phyloP scores from a whole-genome alignment of 768 basidiomycete species.

The Auricularia auricula-judae region DNA sequence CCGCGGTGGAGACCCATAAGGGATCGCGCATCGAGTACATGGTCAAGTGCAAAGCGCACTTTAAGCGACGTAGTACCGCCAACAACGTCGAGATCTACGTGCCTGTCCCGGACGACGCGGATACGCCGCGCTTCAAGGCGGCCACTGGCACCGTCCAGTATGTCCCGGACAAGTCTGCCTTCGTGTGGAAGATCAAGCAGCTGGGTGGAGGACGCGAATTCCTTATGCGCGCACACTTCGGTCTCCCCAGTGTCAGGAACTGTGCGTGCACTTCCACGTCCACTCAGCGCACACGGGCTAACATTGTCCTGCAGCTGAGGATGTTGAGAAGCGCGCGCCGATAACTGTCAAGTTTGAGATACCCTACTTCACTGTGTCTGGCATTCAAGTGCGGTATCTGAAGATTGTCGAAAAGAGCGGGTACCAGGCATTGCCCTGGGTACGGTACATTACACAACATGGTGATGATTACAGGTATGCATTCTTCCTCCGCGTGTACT shows the following conservation, averaged over 20 bases:
- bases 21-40: constrained; percentile 93
- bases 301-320: constrained; percentile 37
- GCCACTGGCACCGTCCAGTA: constrained; percentile 94
- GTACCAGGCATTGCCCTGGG: constrained; percentile 94
- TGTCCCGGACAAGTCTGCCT: constrained; percentile 94
- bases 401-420: constrained; percentile 99
- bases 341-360: constrained; percentile 98
- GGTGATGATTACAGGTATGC: constrained; percentile 80
- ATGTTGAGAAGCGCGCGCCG: constrained; percentile 81
- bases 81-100: constrained; percentile 99
- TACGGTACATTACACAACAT: constrained; percentile 86
- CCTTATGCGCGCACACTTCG: constrained; percentile 97
- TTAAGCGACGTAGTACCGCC: constrained; percentile 91
- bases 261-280: constrained; percentile 41
- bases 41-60: constrained; percentile 93
- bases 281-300: not conserved
- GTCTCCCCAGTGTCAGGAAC: constrained; percentile 83
- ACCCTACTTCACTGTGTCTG: constrained; percentile 96
- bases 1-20: constrained; percentile 85
- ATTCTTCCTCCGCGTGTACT: constrained; percentile 7
- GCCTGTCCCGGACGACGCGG: constrained; percentile 97
- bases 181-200: constrained; percentile 99
- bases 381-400: constrained; percentile 94
- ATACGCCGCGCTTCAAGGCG: constrained; percentile 93
- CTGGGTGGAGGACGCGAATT: constrained; percentile 93